Evolutionary conservation across 805 yeast genomes (phyloP), one percentile per base, ranked within the genome.

Genomic region (Metschnikowia similis): DNA sequence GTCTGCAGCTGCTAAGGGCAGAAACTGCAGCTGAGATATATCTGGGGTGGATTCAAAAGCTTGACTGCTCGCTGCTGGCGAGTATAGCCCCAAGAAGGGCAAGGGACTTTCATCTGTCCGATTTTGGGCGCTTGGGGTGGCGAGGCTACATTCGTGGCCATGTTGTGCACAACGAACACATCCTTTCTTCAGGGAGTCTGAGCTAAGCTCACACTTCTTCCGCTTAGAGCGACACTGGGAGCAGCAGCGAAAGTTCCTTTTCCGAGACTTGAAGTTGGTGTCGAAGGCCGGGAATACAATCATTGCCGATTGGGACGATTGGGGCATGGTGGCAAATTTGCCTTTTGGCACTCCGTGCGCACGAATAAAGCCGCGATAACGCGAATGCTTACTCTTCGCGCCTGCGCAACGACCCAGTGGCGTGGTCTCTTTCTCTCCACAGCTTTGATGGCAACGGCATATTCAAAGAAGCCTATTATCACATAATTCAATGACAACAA

Each of bases 231-330:
- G 65, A 57, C 76, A 71, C 52, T 64, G 70, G 40, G 61, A 62
- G 53, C 76, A 71, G 45, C 76, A 75, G 52, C 67, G 65, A 59
- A 67, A 71, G 4, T 71, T 73, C 8, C 76, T 59, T 49, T 72
- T 72, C 10, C 76, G 66, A 16, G 63, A 63, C 43, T 75, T 66
- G 55, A 69, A 71, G 49, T 61, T 69, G 16, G 62, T 67, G 54
- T 72, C 66, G 57, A 72, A 70, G 11, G 76, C 76, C 4, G 76
- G 76, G 47, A 71, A 71, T 44, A 71, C 77, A 56, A 67, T 64
- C 72, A 71, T 70, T 9, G n/a, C 21, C 6, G 41, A 16, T n/a
- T 14, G n/a, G 26, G 14, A 6, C 14, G 13, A n/a, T 14, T 7
- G 21, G 26, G 26, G n/a, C 7, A 13, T 3, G 13, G 29, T 10